phyloP scores from a whole-genome alignment of 306 rosid species.

The Glycyrrhiza uralensis region DNA sequence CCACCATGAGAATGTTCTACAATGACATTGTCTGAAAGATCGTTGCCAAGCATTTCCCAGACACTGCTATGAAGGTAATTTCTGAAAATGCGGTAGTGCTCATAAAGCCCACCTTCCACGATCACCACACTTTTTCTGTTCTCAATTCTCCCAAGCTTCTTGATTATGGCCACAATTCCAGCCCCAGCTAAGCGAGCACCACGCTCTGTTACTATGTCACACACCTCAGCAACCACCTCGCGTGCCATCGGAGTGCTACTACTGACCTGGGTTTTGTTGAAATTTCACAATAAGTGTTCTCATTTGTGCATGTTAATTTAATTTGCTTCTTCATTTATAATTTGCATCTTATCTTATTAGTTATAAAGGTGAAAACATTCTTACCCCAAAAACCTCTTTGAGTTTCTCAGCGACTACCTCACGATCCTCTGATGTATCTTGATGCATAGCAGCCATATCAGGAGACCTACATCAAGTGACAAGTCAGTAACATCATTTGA shows the following conservation, averaged over 20 bases:
- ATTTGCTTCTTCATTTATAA: background rate
- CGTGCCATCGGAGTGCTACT: slow-evolving; percentile 41
- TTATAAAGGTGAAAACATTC: background rate
- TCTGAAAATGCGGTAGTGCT: slow-evolving; percentile 63
- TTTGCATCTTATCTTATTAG: background rate
- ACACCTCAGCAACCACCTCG: slow-evolving; percentile 63
- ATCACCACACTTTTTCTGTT: slow-evolving; percentile 53
- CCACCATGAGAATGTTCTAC: slow-evolving; percentile 70
- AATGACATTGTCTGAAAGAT: slow-evolving; percentile 56
- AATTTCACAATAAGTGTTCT: background rate
- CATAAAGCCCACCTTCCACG: slow-evolving; percentile 69
- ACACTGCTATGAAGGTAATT: slow-evolving; percentile 65
- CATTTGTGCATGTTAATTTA: background rate
- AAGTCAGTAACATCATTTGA: background rate
- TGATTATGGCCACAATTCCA: slow-evolving; percentile 61
- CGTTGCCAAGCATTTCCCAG: slow-evolving; percentile 79
- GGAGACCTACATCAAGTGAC: slow-evolving; percentile 38
- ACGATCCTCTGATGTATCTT: slow-evolving; percentile 64
- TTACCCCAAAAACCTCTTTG: slow-evolving; percentile 53
- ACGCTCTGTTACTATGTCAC: slow-evolving; percentile 66
- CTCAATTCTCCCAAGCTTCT: slow-evolving; percentile 59
- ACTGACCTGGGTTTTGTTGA: slow-evolving; percentile 33
- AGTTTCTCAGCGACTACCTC: slow-evolving; percentile 58
- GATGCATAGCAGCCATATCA: slow-evolving; percentile 78
- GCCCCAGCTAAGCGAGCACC: slow-evolving; percentile 68